Percentiles rank a stretch among this genome's conserved stretches.
phyloP scores from a whole-genome alignment of 495 filamentous ascomycete species.

The Xylaria sp. region DNA sequence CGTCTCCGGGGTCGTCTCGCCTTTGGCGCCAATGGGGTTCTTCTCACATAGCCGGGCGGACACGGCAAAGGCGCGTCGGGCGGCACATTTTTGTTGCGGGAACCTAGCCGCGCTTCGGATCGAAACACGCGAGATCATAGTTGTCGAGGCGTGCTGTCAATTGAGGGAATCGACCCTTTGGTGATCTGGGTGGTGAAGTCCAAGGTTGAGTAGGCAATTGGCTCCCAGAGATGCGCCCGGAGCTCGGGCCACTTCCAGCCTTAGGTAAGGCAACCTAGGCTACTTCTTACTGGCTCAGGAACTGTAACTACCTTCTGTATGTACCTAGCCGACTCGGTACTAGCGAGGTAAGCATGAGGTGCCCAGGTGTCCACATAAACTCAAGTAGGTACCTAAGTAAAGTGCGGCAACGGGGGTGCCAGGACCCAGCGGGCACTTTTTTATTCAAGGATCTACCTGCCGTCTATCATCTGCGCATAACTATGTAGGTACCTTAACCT shows the following conservation, averaged over 20 bases:
- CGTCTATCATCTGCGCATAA: background rate
- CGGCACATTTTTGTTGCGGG: slow-evolving; percentile 31
- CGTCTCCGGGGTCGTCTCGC: slow-evolving; percentile 57
- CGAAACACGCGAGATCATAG: slow-evolving; percentile 60
- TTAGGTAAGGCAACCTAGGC: background rate
- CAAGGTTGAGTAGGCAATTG: slow-evolving; percentile 17
- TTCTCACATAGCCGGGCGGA: slow-evolving; percentile 49
- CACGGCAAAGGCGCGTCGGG: slow-evolving; percentile 46
- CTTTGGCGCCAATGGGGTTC: slow-evolving; percentile 62
- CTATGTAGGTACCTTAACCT: no score
- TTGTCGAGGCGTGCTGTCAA: slow-evolving; percentile 39
- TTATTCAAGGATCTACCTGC: no score
- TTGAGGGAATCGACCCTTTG: slow-evolving; percentile 58
- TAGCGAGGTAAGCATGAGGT: no score
- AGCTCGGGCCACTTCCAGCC: slow-evolving; percentile 36
- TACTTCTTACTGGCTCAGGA: background rate
- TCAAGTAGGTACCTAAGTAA: background rate
- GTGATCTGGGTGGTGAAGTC: slow-evolving; percentile 44
- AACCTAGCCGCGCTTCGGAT: slow-evolving; percentile 36
- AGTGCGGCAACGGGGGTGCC: no score
- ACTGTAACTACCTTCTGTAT: background rate
- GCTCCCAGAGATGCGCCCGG: slow-evolving; percentile 34
- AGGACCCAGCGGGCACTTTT: no score
- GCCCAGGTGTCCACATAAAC: no score
- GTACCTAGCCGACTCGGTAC: background rate